Evolutionary conservation across 2,329 filamentous ascomycete species (phyloP), one percentile per base, ranked within the genome.

Genomic region (Colletotrichum coccodes): DNA sequence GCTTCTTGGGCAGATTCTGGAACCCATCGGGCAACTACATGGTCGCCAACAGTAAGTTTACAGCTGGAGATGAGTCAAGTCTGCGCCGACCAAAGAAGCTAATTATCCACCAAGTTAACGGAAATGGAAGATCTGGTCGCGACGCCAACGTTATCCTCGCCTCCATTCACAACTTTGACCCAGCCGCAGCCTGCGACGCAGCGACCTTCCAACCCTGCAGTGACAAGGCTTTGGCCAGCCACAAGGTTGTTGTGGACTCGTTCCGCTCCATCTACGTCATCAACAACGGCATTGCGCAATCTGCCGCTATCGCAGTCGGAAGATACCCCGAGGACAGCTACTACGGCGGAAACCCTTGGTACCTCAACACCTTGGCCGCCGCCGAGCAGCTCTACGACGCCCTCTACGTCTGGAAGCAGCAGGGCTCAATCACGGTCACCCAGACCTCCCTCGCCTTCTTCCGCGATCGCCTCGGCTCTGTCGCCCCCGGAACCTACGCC

Each of bases 371-470:
- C 1, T 84, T 94, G 34, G 92, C 92, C 2, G 92, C 92, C 0
- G 94, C 93, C 3, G 93, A 96, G 79, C 91, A 93, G 76, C 86
- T 97, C 3, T 95, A 94, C 77, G 90, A 92, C 73, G 91, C 93
- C 1, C 75, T 94, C 1, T 90, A 91, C 72, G 89, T 91, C 57
- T 95, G 92, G 92, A 84, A 91, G 70, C 79, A 83, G 40, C 78
- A 84, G 30, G 90, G 89, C 1, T 90, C 84, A 6, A 85, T 97
- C 73, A 86, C 85, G 0, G 86, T 95, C 53, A 91, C 89, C 6
- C 80, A 83, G 0, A 85, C 85, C 2, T 94, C 92, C 0, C 83
- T 94, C 9, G 76, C 86, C 8, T 95, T 96, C 83, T 96, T 95
- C 87, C 78, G 83, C 69, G 90, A 90, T 72, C 81, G 94, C 8